Evolutionary conservation across 257 asterid genomes (phyloP).

Genomic region (Przewalskia tangutica): DNA sequence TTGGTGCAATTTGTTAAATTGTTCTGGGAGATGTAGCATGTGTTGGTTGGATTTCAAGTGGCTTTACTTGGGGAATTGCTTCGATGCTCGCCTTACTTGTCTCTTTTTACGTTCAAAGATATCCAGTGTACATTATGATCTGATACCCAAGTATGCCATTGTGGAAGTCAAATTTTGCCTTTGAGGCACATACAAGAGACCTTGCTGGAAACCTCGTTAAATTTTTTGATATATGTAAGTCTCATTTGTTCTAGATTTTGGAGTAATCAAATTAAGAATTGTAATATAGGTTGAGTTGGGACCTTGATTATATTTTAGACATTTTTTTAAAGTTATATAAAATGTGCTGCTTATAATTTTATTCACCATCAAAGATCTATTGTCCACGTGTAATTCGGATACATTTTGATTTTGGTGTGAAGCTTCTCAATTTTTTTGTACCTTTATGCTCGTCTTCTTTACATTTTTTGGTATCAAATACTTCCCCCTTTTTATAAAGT

Average conservation of each 20-base stretch:
- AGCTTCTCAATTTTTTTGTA: not conserved
- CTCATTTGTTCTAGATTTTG: not conserved
- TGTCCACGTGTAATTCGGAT: not conserved
- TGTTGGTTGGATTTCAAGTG: conserved; percentile 6
- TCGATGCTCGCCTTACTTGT: not conserved
- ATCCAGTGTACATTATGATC: conserved; percentile 41
- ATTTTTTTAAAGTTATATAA: not conserved
- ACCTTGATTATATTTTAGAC: not conserved
- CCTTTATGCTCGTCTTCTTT: not conserved
- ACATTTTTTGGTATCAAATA: not conserved
- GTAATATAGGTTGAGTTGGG: conserved; percentile 8
- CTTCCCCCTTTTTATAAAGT: not conserved
- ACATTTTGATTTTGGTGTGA: not conserved
- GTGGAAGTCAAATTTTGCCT: conserved; percentile 26
- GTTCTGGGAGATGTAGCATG: conserved; percentile 14
- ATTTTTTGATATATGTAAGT: not conserved
- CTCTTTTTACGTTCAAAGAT: conserved; percentile 16
- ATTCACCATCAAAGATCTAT: not conserved
- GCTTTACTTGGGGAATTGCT: conserved; percentile 15
- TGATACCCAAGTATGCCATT: conserved; percentile 16
- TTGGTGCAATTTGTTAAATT: conserved; percentile 9
- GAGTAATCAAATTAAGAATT: not conserved
- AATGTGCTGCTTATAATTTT: not conserved
- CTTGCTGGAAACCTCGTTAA: not conserved
- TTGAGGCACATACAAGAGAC: conserved; percentile 22